Conservation (phyloP, 2,329 filamentous ascomycete species). For the Aschersonia sp. region DNA sequence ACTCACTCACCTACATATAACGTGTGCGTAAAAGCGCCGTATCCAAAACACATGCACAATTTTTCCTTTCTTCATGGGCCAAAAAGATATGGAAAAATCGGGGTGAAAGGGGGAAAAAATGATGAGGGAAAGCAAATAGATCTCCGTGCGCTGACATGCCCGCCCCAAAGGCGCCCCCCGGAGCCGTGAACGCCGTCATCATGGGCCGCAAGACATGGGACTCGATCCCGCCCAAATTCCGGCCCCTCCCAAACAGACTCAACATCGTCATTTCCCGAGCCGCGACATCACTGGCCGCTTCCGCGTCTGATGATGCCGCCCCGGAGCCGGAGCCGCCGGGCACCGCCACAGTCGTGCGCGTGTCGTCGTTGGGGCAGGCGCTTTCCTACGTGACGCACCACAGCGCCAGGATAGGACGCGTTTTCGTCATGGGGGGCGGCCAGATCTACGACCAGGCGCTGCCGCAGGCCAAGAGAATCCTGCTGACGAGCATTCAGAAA, state of each 20-base stretch:
- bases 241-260: conserved; percentile 64
- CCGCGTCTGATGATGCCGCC: too few relatives aligned
- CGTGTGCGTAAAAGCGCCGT: too few relatives aligned
- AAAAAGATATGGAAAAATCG: too few relatives aligned
- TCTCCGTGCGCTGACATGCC: not conserved
- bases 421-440: conserved; percentile 83
- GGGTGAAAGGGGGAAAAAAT: too few relatives aligned
- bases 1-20: too few relatives aligned
- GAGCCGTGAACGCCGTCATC: conserved; percentile 58
- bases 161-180: conserved; percentile 14
- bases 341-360: conserved; percentile 26
- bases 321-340: not conserved
- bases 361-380: conserved; percentile 43
- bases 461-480: conserved; percentile 40
- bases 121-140: too few relatives aligned
- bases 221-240: conserved; percentile 63
- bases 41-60: too few relatives aligned
- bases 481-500: conserved; percentile 53
- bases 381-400: conserved; percentile 29
- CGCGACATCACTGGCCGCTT: conserved; percentile 3
- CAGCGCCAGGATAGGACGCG: conserved; percentile 30
- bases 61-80: too few relatives aligned
- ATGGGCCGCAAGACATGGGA: conserved; percentile 99
- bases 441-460: conserved; percentile 71
- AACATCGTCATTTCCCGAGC: conserved; percentile 68